A percentile compares a stretch with the other conserved stretches of the same genome.
Conservation (phyloP, 2,329 filamentous ascomycete species). For the Colletotrichum viniferum region DNA sequence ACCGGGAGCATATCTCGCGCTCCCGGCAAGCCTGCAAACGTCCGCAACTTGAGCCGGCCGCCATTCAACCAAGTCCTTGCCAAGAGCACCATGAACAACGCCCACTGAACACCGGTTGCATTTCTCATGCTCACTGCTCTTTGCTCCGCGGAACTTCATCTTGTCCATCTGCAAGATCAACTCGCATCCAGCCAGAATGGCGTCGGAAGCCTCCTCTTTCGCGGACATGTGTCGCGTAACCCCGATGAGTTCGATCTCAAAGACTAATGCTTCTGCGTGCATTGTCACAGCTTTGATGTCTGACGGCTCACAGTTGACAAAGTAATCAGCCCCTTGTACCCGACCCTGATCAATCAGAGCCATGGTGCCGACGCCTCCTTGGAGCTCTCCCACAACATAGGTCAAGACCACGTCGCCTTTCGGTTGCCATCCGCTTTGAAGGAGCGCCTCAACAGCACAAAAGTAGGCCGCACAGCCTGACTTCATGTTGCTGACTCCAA, state of each 20-base stretch:
- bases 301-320: slow-evolving; percentile 32
- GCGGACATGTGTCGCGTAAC: slow-evolving; percentile 31
- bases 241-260: slow-evolving; percentile 26
- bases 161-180: slow-evolving; percentile 25
- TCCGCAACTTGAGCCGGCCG: slow-evolving; percentile 28
- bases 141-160: slow-evolving; percentile 26
- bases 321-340: slow-evolving; percentile 24
- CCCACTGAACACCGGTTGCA: slow-evolving; percentile 31
- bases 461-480: slow-evolving; percentile 32
- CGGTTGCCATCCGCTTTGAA: slow-evolving; percentile 24
- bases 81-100: slow-evolving; percentile 28
- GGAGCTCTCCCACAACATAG: slow-evolving; percentile 31
- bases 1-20: slow-evolving; percentile 29
- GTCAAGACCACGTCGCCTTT: slow-evolving; percentile 27
- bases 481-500: slow-evolving; percentile 34
- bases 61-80: slow-evolving; percentile 28
- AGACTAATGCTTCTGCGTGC: slow-evolving; percentile 29
- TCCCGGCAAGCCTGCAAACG: slow-evolving; percentile 27
- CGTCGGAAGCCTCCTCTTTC: slow-evolving; percentile 28
- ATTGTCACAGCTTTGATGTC: slow-evolving; percentile 29
- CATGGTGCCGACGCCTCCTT: slow-evolving; percentile 29
- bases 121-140: slow-evolving; percentile 24
- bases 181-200: slow-evolving; percentile 28
- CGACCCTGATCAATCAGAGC: slow-evolving; percentile 27
- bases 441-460: slow-evolving; percentile 28